These are phyloP conservation scores for Akanthomyces dipterigenus DNA, from an alignment of 2,329 filamentous ascomycete genomes.

Conservation along the genomic window DNA sequence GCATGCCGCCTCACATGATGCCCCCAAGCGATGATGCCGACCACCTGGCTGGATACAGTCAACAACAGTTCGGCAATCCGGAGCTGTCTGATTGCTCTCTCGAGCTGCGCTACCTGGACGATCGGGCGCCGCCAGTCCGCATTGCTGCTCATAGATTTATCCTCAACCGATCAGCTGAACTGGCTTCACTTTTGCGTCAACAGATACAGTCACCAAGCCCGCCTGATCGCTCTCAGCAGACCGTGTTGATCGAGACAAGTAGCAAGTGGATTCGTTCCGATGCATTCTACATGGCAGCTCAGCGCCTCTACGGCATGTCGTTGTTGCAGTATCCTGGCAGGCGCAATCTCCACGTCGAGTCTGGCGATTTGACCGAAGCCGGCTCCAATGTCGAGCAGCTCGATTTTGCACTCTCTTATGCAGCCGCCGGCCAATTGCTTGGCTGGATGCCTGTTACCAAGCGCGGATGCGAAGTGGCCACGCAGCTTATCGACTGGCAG, in stretches of 20 bases:
- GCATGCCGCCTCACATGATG: conserved; percentile 22
- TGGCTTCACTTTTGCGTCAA: conserved; percentile 22
- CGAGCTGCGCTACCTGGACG: conserved; percentile 34
- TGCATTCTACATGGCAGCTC: conserved; percentile 50
- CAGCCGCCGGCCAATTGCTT: conserved; percentile 55
- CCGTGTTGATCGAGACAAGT: conserved; percentile 37
- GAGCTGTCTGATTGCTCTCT: conserved; percentile 35
- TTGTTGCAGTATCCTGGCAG: conserved; percentile 34
- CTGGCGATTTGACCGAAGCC: conserved; percentile 28
- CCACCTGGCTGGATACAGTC: conserved; percentile 36
- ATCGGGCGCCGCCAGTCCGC: conserved; percentile 27
- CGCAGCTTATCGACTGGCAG: conserved; percentile 53
- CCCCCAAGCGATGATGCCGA: conserved; percentile 26
- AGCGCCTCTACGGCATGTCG: conserved; percentile 50
- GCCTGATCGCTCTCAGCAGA: conserved; percentile 19
- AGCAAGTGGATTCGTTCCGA: conserved; percentile 49
- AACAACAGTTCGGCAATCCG: conserved; percentile 28
- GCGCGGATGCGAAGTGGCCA: conserved; percentile 54
- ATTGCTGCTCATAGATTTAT: conserved; percentile 51
- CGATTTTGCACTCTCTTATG: conserved; percentile 55
- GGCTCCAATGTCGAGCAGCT: conserved; percentile 38
- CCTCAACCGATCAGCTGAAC: conserved; percentile 41
- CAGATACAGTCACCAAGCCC: conserved; percentile 25
- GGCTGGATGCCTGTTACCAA: conserved; percentile 47
- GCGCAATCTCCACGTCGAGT: conserved; percentile 20